Evolutionary conservation across 2,329 filamentous ascomycete genomes (phyloP), one percentile per base, ranked within the genome.

Genomic region (Neonectria punicea): DNA sequence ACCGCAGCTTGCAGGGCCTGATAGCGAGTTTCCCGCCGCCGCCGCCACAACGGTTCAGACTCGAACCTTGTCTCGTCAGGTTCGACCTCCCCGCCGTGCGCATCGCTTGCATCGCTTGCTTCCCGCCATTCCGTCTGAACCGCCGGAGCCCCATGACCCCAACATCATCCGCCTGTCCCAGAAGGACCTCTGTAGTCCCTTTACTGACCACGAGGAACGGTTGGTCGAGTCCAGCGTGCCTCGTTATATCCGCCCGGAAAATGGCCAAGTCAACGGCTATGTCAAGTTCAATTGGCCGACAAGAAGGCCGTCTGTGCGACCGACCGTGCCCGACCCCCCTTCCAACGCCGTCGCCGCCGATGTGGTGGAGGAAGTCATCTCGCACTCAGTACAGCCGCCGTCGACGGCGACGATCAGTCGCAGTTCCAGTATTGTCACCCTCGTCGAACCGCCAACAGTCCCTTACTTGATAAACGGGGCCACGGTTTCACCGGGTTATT

Each of bases 221-320:
- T 74, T 80, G 51, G 71, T 74, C 20, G 60, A 69, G 20, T 67
- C 64, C 1, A 32, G 53, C 5, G 30, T 53, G 4, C 74, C 71
- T 47, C 74, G 69, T 2, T 80, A 76, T 58, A 11, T 47, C 44
- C 74, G 78, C 6, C 79, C 79, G 1, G 39, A 67, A 3, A 75
- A 77, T 44, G 79, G 79, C 16, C 72, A 73, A 47, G 77, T 80
- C 34, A 80, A 80, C 53, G 77, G 78, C 2, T 80, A 80, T 64
- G 74, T 80, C 61, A 80, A 80, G 58, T 79, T 80, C 51, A 73
- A 76, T 53, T 80, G 78, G 78, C 74, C 75, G n/a, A 67, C 64
- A 55, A 71, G 47, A 65, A 65, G 44, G 51, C 58, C 58, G 16
- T 67, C 69, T 10, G 61, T 61, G 32, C 67, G 70, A 20, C 67